phyloP scores from a whole-genome alignment of 164 flowering plant genomes.

The Annona cherimola region DNA sequence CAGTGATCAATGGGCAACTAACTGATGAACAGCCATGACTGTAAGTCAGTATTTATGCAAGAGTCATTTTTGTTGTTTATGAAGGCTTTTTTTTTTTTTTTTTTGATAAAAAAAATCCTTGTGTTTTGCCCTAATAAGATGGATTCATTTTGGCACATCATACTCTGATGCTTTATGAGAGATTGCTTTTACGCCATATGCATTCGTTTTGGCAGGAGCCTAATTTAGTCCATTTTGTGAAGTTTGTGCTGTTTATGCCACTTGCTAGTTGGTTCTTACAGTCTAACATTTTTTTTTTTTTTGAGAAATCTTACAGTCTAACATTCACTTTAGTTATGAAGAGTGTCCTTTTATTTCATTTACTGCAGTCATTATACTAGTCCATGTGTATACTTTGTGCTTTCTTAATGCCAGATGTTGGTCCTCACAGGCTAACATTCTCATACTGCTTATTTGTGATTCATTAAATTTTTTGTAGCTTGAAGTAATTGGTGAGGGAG shows the following conservation, averaged over 20 bases:
- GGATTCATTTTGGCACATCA: too few relatives aligned
- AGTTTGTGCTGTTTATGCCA: not conserved
- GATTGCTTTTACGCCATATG: not conserved
- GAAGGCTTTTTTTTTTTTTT: not conserved
- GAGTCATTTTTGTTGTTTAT: too few relatives aligned
- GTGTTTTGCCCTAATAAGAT: not conserved
- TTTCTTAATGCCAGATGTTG: not conserved
- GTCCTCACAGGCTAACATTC: not conserved
- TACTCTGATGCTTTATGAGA: not conserved
- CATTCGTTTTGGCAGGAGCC: not conserved
- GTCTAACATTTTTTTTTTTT: too few relatives aligned
- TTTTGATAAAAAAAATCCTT: not conserved
- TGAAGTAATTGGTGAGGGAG: conserved; percentile 80
- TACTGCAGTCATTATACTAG: not conserved
- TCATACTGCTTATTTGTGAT: not conserved
- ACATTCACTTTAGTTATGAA: too few relatives aligned
- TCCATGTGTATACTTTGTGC: not conserved
- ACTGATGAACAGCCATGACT: not conserved
- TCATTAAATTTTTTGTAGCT: conserved; percentile 33
- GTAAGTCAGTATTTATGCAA: not conserved
- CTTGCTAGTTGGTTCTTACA: too few relatives aligned
- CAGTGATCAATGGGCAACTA: not conserved
- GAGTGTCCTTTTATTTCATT: not conserved
- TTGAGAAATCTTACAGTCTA: too few relatives aligned
- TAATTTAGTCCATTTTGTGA: not conserved